phyloP scores from a whole-genome alignment of 129 eudicot species.

The Apium graveolens region DNA sequence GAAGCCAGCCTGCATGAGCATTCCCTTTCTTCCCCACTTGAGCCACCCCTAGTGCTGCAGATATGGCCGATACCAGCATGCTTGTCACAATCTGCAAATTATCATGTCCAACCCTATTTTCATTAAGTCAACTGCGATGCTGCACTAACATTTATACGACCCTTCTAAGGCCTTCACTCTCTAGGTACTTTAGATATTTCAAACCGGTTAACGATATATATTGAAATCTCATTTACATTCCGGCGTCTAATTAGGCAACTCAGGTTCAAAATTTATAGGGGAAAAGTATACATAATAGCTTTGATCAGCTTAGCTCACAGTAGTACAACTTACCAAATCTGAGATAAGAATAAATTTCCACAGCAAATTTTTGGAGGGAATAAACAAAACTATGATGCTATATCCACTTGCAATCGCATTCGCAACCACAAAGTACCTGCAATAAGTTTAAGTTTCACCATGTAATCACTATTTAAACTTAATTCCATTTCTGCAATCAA shows the following conservation, averaged over 20 bases:
- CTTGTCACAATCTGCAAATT: slow-evolving; percentile 37
- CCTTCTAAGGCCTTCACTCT: too few species aligned
- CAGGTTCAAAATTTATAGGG: too few species aligned
- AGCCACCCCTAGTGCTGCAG: slow-evolving; percentile 80
- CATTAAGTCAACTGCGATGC: neutral
- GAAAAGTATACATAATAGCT: neutral
- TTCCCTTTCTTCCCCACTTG: slow-evolving; percentile 82
- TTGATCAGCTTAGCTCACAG: neutral
- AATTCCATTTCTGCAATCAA: neutral
- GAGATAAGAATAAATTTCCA: slow-evolving; percentile 49
- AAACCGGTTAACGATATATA: too few species aligned
- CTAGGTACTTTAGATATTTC: too few species aligned
- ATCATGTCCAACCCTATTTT: neutral
- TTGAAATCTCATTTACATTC: too few species aligned
- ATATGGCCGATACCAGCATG: slow-evolving; percentile 56
- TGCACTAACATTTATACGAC: too few species aligned
- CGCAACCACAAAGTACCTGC: slow-evolving; percentile 72
- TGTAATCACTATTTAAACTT: neutral
- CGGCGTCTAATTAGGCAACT: too few species aligned
- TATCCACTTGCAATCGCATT: slow-evolving; percentile 56
- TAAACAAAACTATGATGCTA: slow-evolving; percentile 44
- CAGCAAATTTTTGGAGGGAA: slow-evolving; percentile 35
- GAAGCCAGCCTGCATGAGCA: slow-evolving; percentile 86
- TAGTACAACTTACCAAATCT: slow-evolving; percentile 46
- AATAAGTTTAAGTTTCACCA: neutral